Evolutionary conservation across 163 green algal species (phyloP).

Genomic region (Smithsoniella earleae): DNA sequence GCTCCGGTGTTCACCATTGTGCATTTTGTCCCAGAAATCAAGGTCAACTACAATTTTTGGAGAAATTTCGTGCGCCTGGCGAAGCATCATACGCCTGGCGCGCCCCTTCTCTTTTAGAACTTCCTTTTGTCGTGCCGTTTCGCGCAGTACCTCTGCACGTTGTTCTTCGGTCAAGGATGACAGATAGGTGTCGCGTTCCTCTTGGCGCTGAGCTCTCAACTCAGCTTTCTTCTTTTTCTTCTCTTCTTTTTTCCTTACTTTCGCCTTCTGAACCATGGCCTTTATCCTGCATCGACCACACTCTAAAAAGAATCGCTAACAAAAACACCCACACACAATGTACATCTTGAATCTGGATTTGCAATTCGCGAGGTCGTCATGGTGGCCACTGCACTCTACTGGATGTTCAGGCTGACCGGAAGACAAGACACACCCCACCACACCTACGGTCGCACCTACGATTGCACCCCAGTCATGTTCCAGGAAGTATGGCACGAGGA

Average conservation of each 20-base stretch:
- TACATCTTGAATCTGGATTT: too few relatives aligned
- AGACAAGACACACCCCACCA: too few relatives aligned
- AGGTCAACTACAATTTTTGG: slow-evolving; percentile 22
- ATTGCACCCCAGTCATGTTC: too few relatives aligned
- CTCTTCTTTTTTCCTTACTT: slow-evolving; percentile 5
- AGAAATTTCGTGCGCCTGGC: background rate
- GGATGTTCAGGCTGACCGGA: too few relatives aligned
- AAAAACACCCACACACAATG: too few relatives aligned
- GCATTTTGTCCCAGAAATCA: slow-evolving; percentile 23
- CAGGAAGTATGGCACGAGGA: too few relatives aligned
- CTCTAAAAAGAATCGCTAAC: too few relatives aligned
- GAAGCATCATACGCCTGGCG: background rate
- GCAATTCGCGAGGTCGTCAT: too few relatives aligned
- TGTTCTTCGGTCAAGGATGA: slow-evolving; percentile 2
- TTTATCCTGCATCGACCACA: too few relatives aligned
- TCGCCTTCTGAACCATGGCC: too few relatives aligned
- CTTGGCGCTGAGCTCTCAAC: background rate
- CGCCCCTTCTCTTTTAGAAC: background rate
- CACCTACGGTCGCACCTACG: too few relatives aligned
- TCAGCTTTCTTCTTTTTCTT: background rate
- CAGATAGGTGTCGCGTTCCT: background rate
- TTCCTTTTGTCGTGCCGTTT: background rate
- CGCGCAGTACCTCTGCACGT: background rate
- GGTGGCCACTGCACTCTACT: too few relatives aligned
- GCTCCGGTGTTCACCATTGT: background rate